These are phyloP conservation scores for Fusarium sp. DNA, from an alignment of 2,329 filamentous ascomycete genomes.

Conservation along the genomic window DNA sequence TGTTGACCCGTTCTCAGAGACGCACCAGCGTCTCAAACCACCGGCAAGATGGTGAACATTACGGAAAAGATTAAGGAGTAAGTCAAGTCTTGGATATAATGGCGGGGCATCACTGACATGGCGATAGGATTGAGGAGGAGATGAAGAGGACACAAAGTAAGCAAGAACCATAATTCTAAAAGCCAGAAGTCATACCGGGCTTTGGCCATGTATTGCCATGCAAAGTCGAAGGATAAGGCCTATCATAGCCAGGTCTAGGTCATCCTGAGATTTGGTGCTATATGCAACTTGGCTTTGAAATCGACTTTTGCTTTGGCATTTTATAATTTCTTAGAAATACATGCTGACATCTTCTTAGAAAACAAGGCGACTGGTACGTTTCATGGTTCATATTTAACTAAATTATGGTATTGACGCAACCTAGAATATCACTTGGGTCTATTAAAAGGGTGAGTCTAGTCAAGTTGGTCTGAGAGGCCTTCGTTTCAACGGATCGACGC, in stretches of 20 bases:
- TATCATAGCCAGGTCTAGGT: not conserved
- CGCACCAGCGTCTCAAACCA: slow-evolving; percentile 47
- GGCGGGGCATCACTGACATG: slow-evolving; percentile 44
- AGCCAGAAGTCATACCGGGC: not conserved
- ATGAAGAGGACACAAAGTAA: slow-evolving; percentile 99
- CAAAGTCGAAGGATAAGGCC: not conserved
- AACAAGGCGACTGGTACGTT: slow-evolving; percentile 97
- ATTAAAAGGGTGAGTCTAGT: slow-evolving; percentile 83
- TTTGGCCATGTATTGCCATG: not conserved
- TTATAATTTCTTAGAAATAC: not conserved
- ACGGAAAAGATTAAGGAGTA: slow-evolving; percentile 99
- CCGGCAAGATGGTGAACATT: slow-evolving; percentile 92
- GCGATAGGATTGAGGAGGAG: slow-evolving; percentile 96
- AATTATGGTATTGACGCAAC: slow-evolving; percentile 35
- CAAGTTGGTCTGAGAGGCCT: not conserved
- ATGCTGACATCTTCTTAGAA: slow-evolving; percentile 69
- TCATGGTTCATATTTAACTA: slow-evolving; percentile 1
- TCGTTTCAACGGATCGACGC: not conserved
- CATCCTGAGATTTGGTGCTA: not conserved
- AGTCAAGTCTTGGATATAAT: slow-evolving; percentile 51
- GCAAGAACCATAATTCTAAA: slow-evolving; percentile 44
- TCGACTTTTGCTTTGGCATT: not conserved
- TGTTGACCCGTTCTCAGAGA: slow-evolving; percentile 31
- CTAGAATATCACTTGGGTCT: slow-evolving; percentile 98
- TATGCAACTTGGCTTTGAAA: not conserved